Conservation (phyloP, 2,329 filamentous ascomycete genomes). For the Clarireedia monteithiana region DNA sequence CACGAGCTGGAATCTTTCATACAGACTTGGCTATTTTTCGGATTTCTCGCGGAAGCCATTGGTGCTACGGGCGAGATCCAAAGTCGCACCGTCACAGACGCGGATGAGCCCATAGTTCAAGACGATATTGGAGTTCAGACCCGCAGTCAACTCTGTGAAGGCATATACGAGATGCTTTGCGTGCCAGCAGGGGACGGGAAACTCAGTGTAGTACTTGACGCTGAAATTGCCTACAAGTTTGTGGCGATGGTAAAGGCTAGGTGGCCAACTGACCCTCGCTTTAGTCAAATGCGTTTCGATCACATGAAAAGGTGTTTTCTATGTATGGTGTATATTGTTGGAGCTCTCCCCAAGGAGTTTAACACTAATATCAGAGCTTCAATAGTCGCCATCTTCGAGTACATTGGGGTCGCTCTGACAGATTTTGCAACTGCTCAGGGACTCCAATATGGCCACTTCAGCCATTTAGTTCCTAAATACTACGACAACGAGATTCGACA, state of each 20-base stretch:
- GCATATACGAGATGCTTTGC: constrained; percentile 3
- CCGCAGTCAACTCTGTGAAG: neutral
- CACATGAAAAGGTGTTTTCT: neutral
- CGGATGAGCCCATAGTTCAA: neutral
- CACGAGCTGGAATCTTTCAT: constrained; percentile 23
- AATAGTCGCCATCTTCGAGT: constrained; percentile 26
- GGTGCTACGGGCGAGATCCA: constrained; percentile 9
- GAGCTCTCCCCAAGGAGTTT: constrained; percentile 12
- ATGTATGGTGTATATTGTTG: neutral
- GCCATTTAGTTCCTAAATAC: neutral
- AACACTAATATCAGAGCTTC: constrained; percentile 24
- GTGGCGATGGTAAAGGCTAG: neutral
- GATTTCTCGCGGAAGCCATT: constrained; percentile 27
- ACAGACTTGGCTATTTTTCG: constrained; percentile 32
- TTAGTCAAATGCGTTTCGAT: constrained; percentile 1
- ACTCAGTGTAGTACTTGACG: neutral
- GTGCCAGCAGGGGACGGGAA: neutral
- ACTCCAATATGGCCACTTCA: neutral
- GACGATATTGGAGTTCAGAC: neutral
- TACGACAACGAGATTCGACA: constrained; percentile 17
- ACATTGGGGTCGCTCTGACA: constrained; percentile 12
- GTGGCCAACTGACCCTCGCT: neutral
- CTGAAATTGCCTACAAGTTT: neutral
- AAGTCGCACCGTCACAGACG: no score
- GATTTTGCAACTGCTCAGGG: constrained; percentile 1